A percentile compares a stretch with the other conserved stretches of the same genome.
phyloP scores from a whole-genome alignment of 2,329 filamentous ascomycete species.

The Aureobasidium subglaciale region DNA sequence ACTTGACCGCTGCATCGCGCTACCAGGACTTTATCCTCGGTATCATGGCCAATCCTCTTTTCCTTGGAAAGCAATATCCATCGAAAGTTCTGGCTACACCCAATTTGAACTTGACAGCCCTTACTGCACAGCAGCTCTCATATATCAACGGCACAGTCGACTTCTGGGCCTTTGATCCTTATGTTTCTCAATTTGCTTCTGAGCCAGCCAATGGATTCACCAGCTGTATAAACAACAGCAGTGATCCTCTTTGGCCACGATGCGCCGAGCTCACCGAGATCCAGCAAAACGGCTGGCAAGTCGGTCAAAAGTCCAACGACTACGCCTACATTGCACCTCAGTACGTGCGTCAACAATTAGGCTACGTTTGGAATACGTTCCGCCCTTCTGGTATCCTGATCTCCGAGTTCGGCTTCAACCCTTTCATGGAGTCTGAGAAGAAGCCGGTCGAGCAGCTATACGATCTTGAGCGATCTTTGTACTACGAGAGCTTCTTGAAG shows the following conservation, averaged over 20 bases:
- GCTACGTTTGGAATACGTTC: constrained; percentile 55
- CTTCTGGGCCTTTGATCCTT: constrained; percentile 28
- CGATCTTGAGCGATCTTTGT: constrained; percentile 46
- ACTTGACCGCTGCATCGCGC: constrained; percentile 40
- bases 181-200: constrained; percentile 21
- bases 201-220: constrained; percentile 29
- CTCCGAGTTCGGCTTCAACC: constrained; percentile 31
- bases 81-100: constrained; percentile 40
- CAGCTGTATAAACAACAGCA: constrained; percentile 28
- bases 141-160: constrained; percentile 23
- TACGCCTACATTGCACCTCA: constrained; percentile 53
- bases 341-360: constrained; percentile 50
- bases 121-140: constrained; percentile 42
- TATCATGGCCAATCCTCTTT: constrained; percentile 48
- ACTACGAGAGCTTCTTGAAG: constrained; percentile 44
- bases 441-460: constrained; percentile 44
- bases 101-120: constrained; percentile 37
- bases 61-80: constrained; percentile 44
- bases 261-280: constrained; percentile 27
- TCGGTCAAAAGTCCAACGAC: constrained; percentile 46
- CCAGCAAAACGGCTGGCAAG: constrained; percentile 26
- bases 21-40: constrained; percentile 40
- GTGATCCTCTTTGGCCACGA: constrained; percentile 23
- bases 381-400: constrained; percentile 33
- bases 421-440: constrained; percentile 42